These are phyloP conservation scores for Jamesozyma gamospora DNA, from an alignment of 805 yeast species.

Conservation along the genomic window DNA sequence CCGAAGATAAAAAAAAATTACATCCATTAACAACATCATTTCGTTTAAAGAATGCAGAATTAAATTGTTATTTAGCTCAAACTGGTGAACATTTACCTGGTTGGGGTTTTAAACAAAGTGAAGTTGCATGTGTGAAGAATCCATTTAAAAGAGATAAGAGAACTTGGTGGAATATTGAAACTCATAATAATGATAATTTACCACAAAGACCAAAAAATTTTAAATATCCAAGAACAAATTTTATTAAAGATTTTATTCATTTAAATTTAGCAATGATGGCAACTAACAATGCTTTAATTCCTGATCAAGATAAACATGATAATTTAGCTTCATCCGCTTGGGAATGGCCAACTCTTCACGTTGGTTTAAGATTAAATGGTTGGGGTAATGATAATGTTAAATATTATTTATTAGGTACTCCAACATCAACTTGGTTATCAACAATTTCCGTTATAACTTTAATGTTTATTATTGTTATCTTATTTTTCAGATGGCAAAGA, in stretches of 20 bases:
- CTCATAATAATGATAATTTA: constrained; percentile 49
- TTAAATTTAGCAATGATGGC: constrained; percentile 85
- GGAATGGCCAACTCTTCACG: constrained; percentile 79
- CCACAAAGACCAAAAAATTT: constrained; percentile 40
- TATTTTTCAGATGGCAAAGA: constrained; percentile 57
- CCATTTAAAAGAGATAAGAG: constrained; percentile 68
- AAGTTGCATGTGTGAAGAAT: constrained; percentile 55
- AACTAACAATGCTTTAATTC: constrained; percentile 76
- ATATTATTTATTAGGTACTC: constrained; percentile 66
- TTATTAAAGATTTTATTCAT: constrained; percentile 65
- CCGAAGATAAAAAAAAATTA: constrained; percentile 40
- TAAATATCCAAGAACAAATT: constrained; percentile 56
- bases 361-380: constrained; percentile 70
- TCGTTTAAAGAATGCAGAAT: constrained; percentile 49
- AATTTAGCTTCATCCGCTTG: constrained; percentile 66
- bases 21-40: constrained; percentile 71
- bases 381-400: constrained; percentile 59
- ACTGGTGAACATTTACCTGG: constrained; percentile 63
- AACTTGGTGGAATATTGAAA: constrained; percentile 83
- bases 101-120: constrained; percentile 84
- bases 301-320: constrained; percentile 67
- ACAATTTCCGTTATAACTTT: constrained; percentile 49
- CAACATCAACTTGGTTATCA: constrained; percentile 72
- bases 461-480: constrained; percentile 36
- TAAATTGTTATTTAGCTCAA: constrained; percentile 71